Conservation (phyloP, 129 eudicot species). For the Artemisia tridentata region DNA sequence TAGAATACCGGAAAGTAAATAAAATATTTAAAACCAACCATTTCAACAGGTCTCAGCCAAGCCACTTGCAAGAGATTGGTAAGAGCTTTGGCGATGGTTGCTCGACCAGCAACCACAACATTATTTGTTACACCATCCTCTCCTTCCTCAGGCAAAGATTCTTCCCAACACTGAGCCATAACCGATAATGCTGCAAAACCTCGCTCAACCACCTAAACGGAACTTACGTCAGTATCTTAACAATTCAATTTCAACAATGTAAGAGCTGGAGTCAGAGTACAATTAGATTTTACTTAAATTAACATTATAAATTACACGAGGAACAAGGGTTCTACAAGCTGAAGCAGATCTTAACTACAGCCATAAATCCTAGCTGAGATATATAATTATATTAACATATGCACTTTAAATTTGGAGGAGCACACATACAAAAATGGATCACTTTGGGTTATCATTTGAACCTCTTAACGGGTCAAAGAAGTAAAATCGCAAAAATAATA, state of each 20-base stretch:
- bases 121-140: constrained; percentile 30
- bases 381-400: neutral
- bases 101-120: constrained; percentile 45
- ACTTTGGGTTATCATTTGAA: no score
- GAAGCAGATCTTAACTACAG: neutral
- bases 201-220: constrained; percentile 53
- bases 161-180: constrained; percentile 70
- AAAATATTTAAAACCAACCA: constrained; percentile 36
- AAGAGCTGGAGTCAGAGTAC: neutral
- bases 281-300: neutral
- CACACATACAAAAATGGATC: neutral
- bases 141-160: constrained; percentile 43
- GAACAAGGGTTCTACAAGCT: neutral
- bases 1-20: neutral
- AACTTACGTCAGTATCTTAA: constrained; percentile 21
- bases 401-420: neutral
- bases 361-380: neutral
- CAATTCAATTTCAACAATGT: neutral
- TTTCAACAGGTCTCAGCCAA: constrained; percentile 50
- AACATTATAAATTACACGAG: neutral
- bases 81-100: constrained; percentile 52
- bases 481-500: no score
- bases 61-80: constrained; percentile 57
- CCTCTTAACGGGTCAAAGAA: neutral
- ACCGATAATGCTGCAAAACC: constrained; percentile 68